Evolutionary conservation across 441 rosid genomes (phyloP).

Genomic region (Brassica balearica): DNA sequence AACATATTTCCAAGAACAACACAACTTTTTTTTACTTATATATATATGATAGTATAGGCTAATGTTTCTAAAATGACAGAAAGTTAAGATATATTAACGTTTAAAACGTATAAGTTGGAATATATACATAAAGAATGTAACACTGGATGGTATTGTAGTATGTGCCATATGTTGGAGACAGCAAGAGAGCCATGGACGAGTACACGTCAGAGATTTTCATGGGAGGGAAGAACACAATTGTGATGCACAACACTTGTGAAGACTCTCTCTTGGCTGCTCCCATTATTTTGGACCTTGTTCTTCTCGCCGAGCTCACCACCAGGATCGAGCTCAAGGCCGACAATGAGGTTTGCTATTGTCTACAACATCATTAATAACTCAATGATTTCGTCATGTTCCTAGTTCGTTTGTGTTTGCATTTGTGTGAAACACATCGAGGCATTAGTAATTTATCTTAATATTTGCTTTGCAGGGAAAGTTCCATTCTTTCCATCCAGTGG

Average conservation of each 20-base stretch:
- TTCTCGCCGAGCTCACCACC: constrained; percentile 86
- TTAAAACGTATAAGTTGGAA: neutral
- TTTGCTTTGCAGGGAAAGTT: constrained; percentile 66
- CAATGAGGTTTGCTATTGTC: constrained; percentile 60
- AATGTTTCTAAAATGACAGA: neutral
- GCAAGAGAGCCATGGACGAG: constrained; percentile 99
- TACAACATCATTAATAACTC: neutral
- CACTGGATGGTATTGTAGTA: constrained; percentile 50
- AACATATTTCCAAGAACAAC: no score
- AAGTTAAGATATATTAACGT: neutral
- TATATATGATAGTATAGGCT: no score
- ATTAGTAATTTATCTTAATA: neutral
- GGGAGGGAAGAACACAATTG: constrained; percentile 92
- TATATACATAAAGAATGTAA: neutral
- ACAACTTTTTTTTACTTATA: no score
- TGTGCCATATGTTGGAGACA: constrained; percentile 93
- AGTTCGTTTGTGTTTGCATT: neutral
- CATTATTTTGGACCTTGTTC: constrained; percentile 87
- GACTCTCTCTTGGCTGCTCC: constrained; percentile 98
- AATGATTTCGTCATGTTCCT: neutral
- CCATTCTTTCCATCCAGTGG: constrained; percentile 95
- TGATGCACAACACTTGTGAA: constrained; percentile 92
- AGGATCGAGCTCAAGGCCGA: constrained; percentile 84
- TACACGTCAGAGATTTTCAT: constrained; percentile 95
- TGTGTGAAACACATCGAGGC: neutral